Percentiles rank a stretch among this genome's conserved stretches.
phyloP scores from a whole-genome alignment of 345 rosid species.

The Pistacia vera region DNA sequence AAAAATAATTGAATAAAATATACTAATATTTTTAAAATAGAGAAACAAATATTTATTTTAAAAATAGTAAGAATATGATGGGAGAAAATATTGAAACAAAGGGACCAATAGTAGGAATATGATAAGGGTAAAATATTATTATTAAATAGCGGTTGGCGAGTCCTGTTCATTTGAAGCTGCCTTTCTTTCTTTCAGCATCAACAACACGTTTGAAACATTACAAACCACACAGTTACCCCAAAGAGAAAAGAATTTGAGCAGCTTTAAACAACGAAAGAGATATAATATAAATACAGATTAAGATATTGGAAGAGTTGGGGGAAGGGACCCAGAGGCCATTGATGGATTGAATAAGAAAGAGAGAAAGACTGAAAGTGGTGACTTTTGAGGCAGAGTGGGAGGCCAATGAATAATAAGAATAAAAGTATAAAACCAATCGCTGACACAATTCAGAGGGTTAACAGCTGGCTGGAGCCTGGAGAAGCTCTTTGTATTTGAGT shows the following conservation, averaged over 20 bases:
- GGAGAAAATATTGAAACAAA: too few relatives aligned
- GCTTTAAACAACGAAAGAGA: neutral
- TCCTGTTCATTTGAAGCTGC: too few relatives aligned
- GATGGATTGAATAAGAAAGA: neutral
- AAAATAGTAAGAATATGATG: neutral
- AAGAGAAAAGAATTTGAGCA: neutral
- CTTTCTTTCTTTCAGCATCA: neutral
- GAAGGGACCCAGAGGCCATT: neutral
- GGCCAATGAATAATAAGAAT: neutral
- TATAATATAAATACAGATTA: neutral
- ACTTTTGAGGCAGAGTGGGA: neutral
- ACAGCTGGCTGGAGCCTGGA: constrained; percentile 1
- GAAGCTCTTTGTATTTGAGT: neutral
- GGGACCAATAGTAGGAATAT: too few relatives aligned
- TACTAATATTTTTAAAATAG: too few relatives aligned
- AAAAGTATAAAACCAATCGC: neutral
- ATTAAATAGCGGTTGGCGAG: too few relatives aligned
- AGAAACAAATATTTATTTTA: too few relatives aligned
- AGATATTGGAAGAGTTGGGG: neutral
- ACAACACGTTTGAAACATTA: too few relatives aligned
- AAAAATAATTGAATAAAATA: too few relatives aligned
- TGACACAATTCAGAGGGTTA: too few relatives aligned
- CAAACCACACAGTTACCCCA: neutral
- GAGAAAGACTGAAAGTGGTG: neutral
- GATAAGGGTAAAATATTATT: too few relatives aligned